Evolutionary conservation across 768 basidiomycete genomes (phyloP).

Genomic region (Podaxis carcinomalis): DNA sequence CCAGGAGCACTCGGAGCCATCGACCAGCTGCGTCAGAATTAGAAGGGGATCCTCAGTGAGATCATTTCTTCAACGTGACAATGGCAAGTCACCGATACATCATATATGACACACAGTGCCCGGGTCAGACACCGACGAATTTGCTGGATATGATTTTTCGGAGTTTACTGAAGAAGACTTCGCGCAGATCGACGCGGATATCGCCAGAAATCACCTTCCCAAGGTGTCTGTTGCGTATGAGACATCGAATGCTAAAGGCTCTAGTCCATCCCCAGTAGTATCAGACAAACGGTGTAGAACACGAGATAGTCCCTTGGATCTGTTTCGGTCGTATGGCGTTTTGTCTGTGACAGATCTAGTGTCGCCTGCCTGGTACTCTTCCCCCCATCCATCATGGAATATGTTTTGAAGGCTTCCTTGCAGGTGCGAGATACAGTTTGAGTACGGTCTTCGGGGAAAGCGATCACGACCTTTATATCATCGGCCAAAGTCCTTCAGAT

Average conservation of each 20-base stretch:
- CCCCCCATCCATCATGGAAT: neutral
- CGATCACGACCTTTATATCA: conserved; percentile 42
- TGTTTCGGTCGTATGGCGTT: conserved; percentile 39
- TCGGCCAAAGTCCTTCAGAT: conserved; percentile 54
- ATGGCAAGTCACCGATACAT: neutral
- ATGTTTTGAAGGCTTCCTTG: conserved; percentile 6
- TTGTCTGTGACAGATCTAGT: conserved; percentile 64
- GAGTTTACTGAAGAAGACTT: conserved; percentile 59
- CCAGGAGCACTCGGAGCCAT: neutral
- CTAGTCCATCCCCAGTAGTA: neutral
- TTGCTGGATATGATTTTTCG: conserved; percentile 43
- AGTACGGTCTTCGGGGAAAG: conserved; percentile 65
- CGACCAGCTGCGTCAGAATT: neutral
- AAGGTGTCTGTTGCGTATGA: conserved; percentile 8
- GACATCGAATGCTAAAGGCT: neutral
- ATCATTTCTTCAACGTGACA: neutral
- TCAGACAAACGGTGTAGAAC: neutral
- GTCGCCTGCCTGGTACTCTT: conserved; percentile 53
- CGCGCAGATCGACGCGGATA: conserved; percentile 39
- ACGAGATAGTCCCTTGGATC: conserved; percentile 19
- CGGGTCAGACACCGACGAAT: conserved; percentile 26
- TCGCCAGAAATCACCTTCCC: conserved; percentile 15
- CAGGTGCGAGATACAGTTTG: conserved; percentile 81
- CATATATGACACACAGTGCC: conserved; percentile 15
- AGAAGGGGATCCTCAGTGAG: neutral